phyloP scores from a whole-genome alignment of 495 filamentous ascomycete genomes.

The Cercophora sp. region DNA sequence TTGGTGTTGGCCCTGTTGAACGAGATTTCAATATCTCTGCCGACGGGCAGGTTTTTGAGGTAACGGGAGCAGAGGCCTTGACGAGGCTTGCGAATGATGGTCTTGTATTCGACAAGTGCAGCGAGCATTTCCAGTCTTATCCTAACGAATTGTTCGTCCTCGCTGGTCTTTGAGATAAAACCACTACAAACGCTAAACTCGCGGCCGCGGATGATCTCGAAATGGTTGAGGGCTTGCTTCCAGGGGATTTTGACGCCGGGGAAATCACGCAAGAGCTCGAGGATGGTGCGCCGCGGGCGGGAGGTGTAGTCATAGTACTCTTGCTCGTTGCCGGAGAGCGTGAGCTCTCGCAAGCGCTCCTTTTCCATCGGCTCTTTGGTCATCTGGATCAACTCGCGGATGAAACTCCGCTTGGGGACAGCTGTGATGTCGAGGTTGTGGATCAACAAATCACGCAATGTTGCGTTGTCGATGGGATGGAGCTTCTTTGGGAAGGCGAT shows the following conservation, averaged over 20 bases:
- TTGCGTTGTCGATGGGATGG: slow-evolving; percentile 28
- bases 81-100: slow-evolving; percentile 78
- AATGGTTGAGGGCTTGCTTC: slow-evolving; percentile 60
- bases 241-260: slow-evolving; percentile 76
- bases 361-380: slow-evolving; percentile 67
- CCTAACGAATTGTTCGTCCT: slow-evolving; percentile 23
- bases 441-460: slow-evolving; percentile 69
- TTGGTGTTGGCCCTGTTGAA: slow-evolving; percentile 33
- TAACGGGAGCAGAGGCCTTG: slow-evolving; percentile 90
- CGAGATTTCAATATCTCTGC: slow-evolving; percentile 55
- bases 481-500: slow-evolving; percentile 8
- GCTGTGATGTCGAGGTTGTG: slow-evolving; percentile 84
- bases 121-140: slow-evolving; percentile 80
- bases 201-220: slow-evolving; percentile 72
- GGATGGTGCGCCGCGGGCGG: slow-evolving; percentile 81
- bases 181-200: slow-evolving; percentile 89
- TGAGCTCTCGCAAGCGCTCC: slow-evolving; percentile 80
- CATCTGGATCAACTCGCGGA: slow-evolving; percentile 67
- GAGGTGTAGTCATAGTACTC: slow-evolving; percentile 96
- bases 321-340: slow-evolving; percentile 69
- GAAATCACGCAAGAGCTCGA: slow-evolving; percentile 91
- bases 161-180: slow-evolving; percentile 32
- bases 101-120: slow-evolving; percentile 89
- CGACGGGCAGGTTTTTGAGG: slow-evolving; percentile 57
- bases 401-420: slow-evolving; percentile 85